These are phyloP conservation scores for Lachnellula arida DNA, from an alignment of 2,329 filamentous ascomycete genomes.

Conservation along the genomic window DNA sequence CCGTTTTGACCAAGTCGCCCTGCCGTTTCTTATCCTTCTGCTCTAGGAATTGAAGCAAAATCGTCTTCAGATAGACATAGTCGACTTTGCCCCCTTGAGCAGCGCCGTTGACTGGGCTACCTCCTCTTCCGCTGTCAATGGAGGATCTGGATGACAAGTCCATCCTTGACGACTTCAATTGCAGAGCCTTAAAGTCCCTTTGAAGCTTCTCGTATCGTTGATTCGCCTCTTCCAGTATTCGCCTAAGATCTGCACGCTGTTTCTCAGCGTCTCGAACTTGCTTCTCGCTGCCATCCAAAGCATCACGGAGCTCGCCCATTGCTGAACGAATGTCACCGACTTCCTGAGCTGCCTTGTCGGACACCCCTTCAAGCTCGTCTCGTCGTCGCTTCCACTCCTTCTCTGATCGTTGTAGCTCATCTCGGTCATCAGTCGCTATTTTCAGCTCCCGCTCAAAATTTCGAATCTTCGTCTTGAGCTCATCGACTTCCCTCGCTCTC, in stretches of 20 bases:
- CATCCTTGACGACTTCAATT: conserved; percentile 38
- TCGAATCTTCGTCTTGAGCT: conserved; percentile 71
- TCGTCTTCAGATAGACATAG: conserved; percentile 68
- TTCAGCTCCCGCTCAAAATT: conserved; percentile 77
- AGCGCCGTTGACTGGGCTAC: conserved; percentile 21
- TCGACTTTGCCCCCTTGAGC: conserved; percentile 25
- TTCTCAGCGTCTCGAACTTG: conserved; percentile 80
- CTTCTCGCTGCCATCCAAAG: conserved; percentile 82
- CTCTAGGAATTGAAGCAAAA: conserved; percentile 76
- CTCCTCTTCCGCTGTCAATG: conserved; percentile 33
- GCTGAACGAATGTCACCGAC: conserved; percentile 69
- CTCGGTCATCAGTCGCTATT: conserved; percentile 66
- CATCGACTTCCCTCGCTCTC: conserved; percentile 78
- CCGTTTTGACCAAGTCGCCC: conserved; percentile 66
- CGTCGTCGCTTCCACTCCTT: conserved; percentile 69
- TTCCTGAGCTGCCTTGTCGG: conserved; percentile 67
- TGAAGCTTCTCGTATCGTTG: conserved; percentile 73
- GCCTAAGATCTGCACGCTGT: conserved; percentile 70
- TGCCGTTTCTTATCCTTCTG: conserved; percentile 73
- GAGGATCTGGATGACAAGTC: conserved; percentile 29
- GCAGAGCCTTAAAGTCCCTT: conserved; percentile 55
- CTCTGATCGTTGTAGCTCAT: conserved; percentile 70
- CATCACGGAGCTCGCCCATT: conserved; percentile 71
- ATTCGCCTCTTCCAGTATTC: conserved; percentile 72
- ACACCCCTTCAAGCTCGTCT: conserved; percentile 69